Conservation (phyloP, 768 basidiomycete genomes). For the Coprinellus micaceus region DNA sequence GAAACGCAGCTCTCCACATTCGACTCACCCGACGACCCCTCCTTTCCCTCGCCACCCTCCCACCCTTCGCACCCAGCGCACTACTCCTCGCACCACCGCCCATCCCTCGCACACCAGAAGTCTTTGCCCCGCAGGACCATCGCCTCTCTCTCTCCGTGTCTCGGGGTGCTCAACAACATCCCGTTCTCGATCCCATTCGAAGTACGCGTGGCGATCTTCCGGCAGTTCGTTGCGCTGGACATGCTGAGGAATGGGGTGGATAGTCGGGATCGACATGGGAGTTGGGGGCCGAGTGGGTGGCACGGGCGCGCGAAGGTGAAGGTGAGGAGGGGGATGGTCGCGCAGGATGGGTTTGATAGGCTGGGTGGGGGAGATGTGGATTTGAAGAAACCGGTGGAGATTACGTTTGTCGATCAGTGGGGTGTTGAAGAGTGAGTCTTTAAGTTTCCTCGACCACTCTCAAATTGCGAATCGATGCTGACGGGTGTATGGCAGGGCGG, state of each 20-base stretch:
- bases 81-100: no score
- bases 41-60: no score
- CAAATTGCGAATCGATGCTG: background rate
- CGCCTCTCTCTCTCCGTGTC: slow-evolving; percentile 73
- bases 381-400: slow-evolving; percentile 79
- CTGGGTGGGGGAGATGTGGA: slow-evolving; percentile 59
- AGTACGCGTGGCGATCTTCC: slow-evolving; percentile 85
- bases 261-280: slow-evolving; percentile 3
- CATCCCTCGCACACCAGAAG: slow-evolving; percentile 13
- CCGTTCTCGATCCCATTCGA: slow-evolving; percentile 95
- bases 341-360: slow-evolving; percentile 88
- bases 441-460: background rate
- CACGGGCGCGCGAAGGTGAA: slow-evolving; percentile 45
- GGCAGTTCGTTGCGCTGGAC: slow-evolving; percentile 61
- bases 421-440: slow-evolving; percentile 74
- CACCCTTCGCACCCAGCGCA: no score
- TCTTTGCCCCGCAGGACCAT: slow-evolving; percentile 63
- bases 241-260: slow-evolving; percentile 13
- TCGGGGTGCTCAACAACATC: slow-evolving; percentile 91
- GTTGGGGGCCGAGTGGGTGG: slow-evolving; percentile 13
- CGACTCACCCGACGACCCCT: no score
- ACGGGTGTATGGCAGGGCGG: slow-evolving; percentile 47
- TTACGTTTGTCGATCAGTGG: slow-evolving; percentile 90
- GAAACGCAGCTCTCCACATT: slow-evolving; percentile 14
- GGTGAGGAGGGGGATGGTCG: slow-evolving; percentile 72